Conservation (phyloP, 345 rosid species). For the Eucalyptus guilfoylei region DNA sequence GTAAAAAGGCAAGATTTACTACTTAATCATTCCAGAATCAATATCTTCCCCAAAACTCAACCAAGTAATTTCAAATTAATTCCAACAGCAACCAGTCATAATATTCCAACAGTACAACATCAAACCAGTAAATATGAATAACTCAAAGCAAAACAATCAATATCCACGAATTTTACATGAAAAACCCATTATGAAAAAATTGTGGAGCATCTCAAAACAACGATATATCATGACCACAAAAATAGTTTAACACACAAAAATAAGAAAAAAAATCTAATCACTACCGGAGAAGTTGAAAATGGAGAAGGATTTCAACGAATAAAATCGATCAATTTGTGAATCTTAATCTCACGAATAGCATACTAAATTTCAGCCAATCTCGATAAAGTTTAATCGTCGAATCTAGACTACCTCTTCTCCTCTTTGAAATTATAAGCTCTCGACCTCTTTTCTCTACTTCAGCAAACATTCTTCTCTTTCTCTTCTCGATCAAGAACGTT, state of each 20-base stretch:
- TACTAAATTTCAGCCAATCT: not conserved
- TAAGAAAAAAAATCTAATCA: rapidly evolving
- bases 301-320: not conserved
- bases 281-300: not conserved
- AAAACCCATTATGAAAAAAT: not conserved
- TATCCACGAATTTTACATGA: not conserved
- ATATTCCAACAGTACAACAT: not conserved
- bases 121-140: not conserved
- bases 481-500: not conserved
- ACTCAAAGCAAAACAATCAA: not conserved
- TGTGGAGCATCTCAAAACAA: not conserved
- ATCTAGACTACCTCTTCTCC: not conserved
- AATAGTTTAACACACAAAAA: not conserved
- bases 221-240: not conserved
- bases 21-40: not conserved
- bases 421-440: not conserved
- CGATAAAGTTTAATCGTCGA: not conserved
- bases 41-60: not conserved
- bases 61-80: not conserved
- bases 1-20: not conserved
- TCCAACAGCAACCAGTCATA: not conserved
- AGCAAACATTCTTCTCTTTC: not conserved
- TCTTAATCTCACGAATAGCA: no score
- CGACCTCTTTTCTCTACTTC: not conserved
- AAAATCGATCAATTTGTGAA: not conserved